Conservation (phyloP, 1,284 basidiomycete species). For the Rhodotorula sp. region DNA sequence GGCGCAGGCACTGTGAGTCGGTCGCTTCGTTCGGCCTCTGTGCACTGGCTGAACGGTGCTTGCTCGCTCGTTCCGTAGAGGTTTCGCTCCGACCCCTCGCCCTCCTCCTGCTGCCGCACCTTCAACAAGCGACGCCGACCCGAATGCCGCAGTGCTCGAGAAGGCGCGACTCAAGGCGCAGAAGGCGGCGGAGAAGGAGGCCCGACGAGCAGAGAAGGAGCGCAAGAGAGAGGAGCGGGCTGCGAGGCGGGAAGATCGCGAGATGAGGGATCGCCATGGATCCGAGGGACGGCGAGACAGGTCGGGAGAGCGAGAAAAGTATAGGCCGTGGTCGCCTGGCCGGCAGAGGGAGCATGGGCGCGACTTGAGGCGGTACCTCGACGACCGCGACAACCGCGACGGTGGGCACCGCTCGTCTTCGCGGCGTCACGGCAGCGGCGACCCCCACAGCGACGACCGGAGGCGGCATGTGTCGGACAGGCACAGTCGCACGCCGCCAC, state of each 20-base stretch:
- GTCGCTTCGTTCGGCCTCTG: no score
- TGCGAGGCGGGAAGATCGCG: not conserved
- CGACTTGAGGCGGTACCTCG: not conserved
- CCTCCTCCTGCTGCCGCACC: not conserved
- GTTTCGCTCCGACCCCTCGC: conserved; percentile 25
- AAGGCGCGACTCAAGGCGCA: conserved; percentile 18
- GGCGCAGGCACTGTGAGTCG: conserved; percentile 40
- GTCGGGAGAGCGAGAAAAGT: not conserved
- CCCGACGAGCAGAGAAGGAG: conserved; percentile 7
- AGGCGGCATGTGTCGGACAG: no score
- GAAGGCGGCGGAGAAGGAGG: conserved; percentile 17
- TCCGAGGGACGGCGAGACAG: not conserved
- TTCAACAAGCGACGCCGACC: not conserved
- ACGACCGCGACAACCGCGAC: not conserved
- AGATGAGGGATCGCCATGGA: not conserved
- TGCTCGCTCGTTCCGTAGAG: not conserved
- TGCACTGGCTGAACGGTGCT: not conserved
- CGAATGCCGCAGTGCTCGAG: conserved; percentile 22
- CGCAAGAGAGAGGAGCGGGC: conserved; percentile 10
- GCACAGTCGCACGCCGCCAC: no score
- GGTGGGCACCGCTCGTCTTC: not conserved
- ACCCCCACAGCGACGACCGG: not conserved
- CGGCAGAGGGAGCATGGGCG: not conserved
- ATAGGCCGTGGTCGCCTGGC: not conserved
- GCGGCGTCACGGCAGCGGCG: not conserved